These are phyloP conservation scores for Dianthus caryophyllus DNA, from an alignment of 148 eudicot species.

Conservation along the genomic window DNA sequence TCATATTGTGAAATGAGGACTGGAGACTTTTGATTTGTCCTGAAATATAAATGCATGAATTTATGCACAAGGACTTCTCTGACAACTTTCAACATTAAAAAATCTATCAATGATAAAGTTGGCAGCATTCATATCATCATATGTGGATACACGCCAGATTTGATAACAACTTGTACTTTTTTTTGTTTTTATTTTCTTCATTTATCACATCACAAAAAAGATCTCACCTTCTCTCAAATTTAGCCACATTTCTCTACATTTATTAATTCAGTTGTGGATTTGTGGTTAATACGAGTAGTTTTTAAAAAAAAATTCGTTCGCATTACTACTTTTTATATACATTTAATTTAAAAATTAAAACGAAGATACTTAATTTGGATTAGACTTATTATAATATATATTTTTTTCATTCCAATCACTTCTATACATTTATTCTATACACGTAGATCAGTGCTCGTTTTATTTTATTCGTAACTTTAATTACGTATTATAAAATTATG, in stretches of 20 bases:
- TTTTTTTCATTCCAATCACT: no score
- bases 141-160: constrained; percentile 37
- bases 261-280: no score
- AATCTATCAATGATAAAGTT: neutral
- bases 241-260: constrained; percentile 6
- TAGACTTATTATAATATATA: no score
- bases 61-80: neutral
- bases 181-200: constrained; percentile 3
- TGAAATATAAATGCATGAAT: neutral
- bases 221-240: constrained; percentile 12
- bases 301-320: no score
- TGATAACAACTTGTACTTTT: constrained; percentile 4
- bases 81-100: neutral
- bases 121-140: constrained; percentile 19
- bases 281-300: no score
- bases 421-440: no score
- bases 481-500: no score
- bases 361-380: no score
- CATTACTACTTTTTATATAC: no score
- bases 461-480: no score
- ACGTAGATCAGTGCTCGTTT: no score
- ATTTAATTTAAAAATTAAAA: no score
- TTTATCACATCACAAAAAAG: neutral
- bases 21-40: neutral
- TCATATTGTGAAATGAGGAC: constrained; percentile 9